These are phyloP conservation scores for Colletotrichum musae DNA, from an alignment of 2,329 filamentous ascomycete genomes.

Conservation along the genomic window DNA sequence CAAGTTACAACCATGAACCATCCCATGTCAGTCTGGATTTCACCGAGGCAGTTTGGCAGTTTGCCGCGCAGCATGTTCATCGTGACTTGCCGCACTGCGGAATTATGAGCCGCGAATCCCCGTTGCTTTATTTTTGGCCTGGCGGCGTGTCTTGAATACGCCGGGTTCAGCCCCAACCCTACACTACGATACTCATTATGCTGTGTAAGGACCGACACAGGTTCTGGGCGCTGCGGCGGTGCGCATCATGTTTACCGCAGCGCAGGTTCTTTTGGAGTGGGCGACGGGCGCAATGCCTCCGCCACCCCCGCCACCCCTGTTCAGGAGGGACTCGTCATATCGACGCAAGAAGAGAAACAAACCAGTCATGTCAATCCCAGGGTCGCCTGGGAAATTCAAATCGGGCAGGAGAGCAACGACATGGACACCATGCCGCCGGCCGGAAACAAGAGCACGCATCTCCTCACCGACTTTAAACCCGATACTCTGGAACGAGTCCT, in stretches of 20 bases:
- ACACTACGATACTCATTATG: background rate
- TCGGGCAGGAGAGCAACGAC: constrained; percentile 34
- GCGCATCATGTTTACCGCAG: background rate
- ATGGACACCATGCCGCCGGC: constrained; percentile 5
- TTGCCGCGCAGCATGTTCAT: constrained; percentile 1
- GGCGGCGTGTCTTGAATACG: background rate
- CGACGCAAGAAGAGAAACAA: constrained; percentile 11
- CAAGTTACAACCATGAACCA: background rate
- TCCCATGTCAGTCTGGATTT: no score
- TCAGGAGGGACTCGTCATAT: background rate
- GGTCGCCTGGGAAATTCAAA: constrained; percentile 26
- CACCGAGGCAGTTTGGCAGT: background rate
- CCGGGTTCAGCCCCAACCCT: background rate
- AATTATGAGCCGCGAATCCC: constrained; percentile 6
- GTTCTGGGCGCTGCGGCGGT: constrained; percentile 1
- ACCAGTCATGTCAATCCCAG: constrained; percentile 8
- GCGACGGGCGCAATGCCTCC: constrained; percentile 34
- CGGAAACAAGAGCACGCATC: constrained; percentile 18
- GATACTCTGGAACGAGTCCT: constrained; percentile 33
- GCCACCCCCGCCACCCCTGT: background rate
- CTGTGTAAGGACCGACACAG: background rate
- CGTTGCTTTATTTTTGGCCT: constrained; percentile 13
- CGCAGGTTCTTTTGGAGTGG: constrained; percentile 14
- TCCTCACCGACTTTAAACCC: constrained; percentile 40
- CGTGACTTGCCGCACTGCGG: background rate